These are phyloP conservation scores for Brassica nigra DNA, from an alignment of 345 rosid genomes.

Conservation along the genomic window DNA sequence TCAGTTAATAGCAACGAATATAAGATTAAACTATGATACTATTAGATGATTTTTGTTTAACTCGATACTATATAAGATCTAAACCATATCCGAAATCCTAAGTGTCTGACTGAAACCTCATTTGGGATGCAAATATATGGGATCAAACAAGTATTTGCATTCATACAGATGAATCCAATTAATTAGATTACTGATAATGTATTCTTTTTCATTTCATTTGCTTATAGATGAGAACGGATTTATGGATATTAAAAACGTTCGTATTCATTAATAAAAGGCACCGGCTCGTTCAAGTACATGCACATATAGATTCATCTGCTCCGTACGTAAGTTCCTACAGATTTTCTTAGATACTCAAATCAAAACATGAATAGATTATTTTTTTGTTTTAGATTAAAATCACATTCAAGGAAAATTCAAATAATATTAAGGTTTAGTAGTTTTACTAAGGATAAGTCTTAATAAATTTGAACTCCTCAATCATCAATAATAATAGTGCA, in stretches of 20 bases:
- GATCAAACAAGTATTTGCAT: conserved; percentile 7
- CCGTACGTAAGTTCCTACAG: conserved; percentile 35
- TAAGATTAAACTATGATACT: background rate
- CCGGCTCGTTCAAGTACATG: conserved; percentile 43
- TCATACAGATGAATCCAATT: conserved; percentile 34
- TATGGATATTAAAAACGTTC: conserved; percentile 16
- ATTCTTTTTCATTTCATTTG: background rate
- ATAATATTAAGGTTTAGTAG: background rate
- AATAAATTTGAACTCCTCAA: background rate
- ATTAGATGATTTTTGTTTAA: background rate
- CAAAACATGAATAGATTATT: background rate
- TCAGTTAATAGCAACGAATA: background rate
- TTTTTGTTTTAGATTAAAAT: background rate
- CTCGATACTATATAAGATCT: background rate
- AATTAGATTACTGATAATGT: background rate
- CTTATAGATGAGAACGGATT: conserved; percentile 7
- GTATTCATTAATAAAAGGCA: conserved; percentile 16
- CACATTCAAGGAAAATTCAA: background rate
- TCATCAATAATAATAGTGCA: background rate
- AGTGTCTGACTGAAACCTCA: conserved; percentile 20
- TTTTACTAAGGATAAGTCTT: background rate
- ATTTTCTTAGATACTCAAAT: conserved; percentile 19
- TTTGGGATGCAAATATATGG: conserved; percentile 5
- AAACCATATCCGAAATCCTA: background rate
- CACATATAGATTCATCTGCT: conserved; percentile 30